Base-by-base conservation (phyloP, 169 alveolate genomes). In the Plasmodium gonderi region DNA sequence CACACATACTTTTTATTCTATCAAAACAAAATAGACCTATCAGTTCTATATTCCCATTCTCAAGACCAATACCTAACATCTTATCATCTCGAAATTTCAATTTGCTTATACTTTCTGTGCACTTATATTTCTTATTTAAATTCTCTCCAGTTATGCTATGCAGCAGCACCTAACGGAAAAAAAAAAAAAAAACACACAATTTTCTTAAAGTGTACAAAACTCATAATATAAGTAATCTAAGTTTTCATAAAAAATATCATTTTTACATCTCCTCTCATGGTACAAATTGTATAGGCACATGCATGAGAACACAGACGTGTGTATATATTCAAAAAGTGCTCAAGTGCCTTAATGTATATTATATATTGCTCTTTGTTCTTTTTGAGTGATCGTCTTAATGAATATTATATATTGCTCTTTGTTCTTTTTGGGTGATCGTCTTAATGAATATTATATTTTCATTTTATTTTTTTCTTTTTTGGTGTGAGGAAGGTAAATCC, bases 21-120 rank as follows among this genome's bases (percentile, higher is more conserved):
- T 78, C 87, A 85, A 51, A 72, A 45, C 65, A 54, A 75, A 47
- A 49, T 23, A 90, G 11, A 5, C 94, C 94, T 44, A 90, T 36
- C 2, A 76, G 74, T 40, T 90, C 94, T 26, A 90, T 90, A 11
- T 45, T 54, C 3, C 94, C 94, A 77, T 90, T 90, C 29, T 90
- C 91, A 68, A 90, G 29, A 17, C 94, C 94, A 44, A 90, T 49
- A 14, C 76, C 90, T n/a, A 90, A 11, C 94, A 90, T 65, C 14
- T 67, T 49, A 0, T 65, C 83, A 78, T 90, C 94, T 42, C 94
- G 81, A 51, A 90, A 90, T 40, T 90, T 90, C 74, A 90, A 42
- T 31, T 45, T 67, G 7, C 78, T 90, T n/a, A 90, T 54, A 90
- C 72, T 72, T 2, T 78, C 94, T 26, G 23, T 45, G 65, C 94